phyloP scores from a whole-genome alignment of 805 yeast genomes.

The Candida maesae region DNA sequence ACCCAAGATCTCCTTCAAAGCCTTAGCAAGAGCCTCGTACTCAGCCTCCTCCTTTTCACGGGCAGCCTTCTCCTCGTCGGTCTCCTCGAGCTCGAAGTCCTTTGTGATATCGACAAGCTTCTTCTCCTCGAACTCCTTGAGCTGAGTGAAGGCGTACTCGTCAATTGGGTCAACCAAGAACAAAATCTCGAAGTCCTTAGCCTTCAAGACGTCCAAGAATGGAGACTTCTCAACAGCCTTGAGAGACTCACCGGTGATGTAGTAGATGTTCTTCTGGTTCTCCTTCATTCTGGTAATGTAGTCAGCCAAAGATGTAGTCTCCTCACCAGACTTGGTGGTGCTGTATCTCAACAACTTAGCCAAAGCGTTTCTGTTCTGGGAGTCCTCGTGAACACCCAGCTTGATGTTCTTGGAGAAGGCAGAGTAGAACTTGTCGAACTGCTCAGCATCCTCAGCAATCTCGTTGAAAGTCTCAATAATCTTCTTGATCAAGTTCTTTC shows the following conservation, averaged over 20 bases:
- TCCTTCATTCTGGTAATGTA: slow-evolving; percentile 99
- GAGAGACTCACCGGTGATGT: slow-evolving; percentile 97
- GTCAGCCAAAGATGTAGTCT: slow-evolving; percentile 90
- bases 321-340: slow-evolving; percentile 95
- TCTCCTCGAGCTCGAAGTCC: slow-evolving; percentile 98
- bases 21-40: slow-evolving; percentile 90
- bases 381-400: slow-evolving; percentile 98
- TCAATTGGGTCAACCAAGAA: slow-evolving; percentile 99
- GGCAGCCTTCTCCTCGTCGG: slow-evolving; percentile 93
- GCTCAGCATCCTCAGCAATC: slow-evolving; percentile 98
- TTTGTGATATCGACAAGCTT: slow-evolving; percentile 97
- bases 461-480: slow-evolving; percentile 98
- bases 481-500: slow-evolving; percentile 98
- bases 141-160: slow-evolving; percentile 98
- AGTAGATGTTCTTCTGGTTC: slow-evolving; percentile 99
- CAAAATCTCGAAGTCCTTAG: slow-evolving; percentile 96
- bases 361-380: slow-evolving; percentile 93
- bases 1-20: slow-evolving; percentile 95
- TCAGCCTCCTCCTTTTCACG: slow-evolving; percentile 93
- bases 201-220: slow-evolving; percentile 97
- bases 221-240: slow-evolving; percentile 99
- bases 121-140: slow-evolving; percentile 99
- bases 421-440: slow-evolving; percentile 96
- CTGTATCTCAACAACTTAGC: slow-evolving; percentile 96
- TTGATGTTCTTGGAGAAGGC: slow-evolving; percentile 98